Conservation (phyloP, 345 rosid genomes). For the Bruguiera parviflora region DNA sequence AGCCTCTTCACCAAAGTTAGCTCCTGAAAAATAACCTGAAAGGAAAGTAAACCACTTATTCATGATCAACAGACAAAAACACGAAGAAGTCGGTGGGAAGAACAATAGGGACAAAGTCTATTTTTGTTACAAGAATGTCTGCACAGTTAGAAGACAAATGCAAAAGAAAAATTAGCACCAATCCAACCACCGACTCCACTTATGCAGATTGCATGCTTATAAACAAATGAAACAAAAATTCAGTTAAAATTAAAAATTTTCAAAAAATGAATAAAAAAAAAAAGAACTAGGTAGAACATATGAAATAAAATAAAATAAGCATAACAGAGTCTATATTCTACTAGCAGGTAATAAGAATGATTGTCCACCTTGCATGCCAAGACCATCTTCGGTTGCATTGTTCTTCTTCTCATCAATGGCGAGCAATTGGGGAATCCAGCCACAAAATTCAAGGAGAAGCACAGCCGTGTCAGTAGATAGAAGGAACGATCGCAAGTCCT, state of each 20-base stretch:
- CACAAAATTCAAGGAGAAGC: slow-evolving; percentile 73
- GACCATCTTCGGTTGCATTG: slow-evolving; percentile 38
- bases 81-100: background rate
- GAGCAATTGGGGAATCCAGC: slow-evolving; percentile 62
- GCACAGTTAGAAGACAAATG: too few species aligned
- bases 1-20: slow-evolving; percentile 26
- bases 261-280: too few species aligned
- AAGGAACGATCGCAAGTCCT: slow-evolving; percentile 54
- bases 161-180: too few species aligned
- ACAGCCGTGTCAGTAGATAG: slow-evolving; percentile 78
- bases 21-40: slow-evolving; percentile 36
- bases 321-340: background rate
- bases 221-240: too few species aligned
- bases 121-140: too few species aligned
- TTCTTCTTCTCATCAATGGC: slow-evolving; percentile 29
- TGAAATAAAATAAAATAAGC: background rate
- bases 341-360: background rate
- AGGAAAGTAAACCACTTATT: background rate
- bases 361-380: slow-evolving; percentile 39
- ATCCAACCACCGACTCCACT: too few species aligned
- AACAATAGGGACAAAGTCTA: background rate
- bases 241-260: too few species aligned
- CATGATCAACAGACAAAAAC: background rate
- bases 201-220: too few species aligned
- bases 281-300: too few species aligned